Percentiles rank a stretch among this genome's conserved stretches.
These are phyloP conservation scores for Scleroderma bovista DNA, from an alignment of 768 basidiomycete genomes.

Conservation along the genomic window DNA sequence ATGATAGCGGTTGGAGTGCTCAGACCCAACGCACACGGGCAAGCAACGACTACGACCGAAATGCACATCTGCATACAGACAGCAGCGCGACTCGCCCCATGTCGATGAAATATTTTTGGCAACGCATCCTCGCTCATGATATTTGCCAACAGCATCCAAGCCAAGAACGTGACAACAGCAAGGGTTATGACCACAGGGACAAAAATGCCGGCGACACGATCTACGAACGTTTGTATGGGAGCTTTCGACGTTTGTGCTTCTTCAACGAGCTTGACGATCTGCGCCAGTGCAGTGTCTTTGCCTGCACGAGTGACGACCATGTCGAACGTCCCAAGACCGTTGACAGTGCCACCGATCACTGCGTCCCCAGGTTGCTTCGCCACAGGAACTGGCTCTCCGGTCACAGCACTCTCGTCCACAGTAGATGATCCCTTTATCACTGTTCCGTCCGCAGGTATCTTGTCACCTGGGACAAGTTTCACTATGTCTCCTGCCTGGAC, in stretches of 20 bases:
- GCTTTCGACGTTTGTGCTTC: conserved; percentile 98
- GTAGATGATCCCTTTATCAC: conserved; percentile 82
- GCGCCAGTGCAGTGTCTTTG: conserved; percentile 91
- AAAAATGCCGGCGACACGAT: conserved; percentile 91
- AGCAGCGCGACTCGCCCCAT: conserved; percentile 80
- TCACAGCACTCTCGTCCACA: conserved; percentile 94
- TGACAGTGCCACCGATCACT: conserved; percentile 96
- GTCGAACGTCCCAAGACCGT: conserved; percentile 95
- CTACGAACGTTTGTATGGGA: conserved; percentile 96
- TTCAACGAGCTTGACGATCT: conserved; percentile 95
- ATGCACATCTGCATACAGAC: conserved; percentile 97
- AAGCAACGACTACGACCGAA: conserved; percentile 95
- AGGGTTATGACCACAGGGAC: conserved; percentile 88
- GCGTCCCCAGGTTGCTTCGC: conserved; percentile 76
- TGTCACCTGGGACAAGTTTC: conserved; percentile 94
- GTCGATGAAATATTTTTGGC: conserved; percentile 78
- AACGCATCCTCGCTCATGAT: conserved; percentile 51
- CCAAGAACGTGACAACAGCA: conserved; percentile 71
- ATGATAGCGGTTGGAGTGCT: conserved; percentile 98
- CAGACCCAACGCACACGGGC: conserved; percentile 94
- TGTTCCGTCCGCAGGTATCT: conserved; percentile 91
- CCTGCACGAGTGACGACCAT: conserved; percentile 95
- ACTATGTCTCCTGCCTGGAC: conserved; percentile 91
- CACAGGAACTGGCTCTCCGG: conserved; percentile 89
- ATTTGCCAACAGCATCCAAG: conserved; percentile 74